Evolutionary conservation across 164 flowering plant genomes (phyloP).

Genomic region (Annona squamosa): DNA sequence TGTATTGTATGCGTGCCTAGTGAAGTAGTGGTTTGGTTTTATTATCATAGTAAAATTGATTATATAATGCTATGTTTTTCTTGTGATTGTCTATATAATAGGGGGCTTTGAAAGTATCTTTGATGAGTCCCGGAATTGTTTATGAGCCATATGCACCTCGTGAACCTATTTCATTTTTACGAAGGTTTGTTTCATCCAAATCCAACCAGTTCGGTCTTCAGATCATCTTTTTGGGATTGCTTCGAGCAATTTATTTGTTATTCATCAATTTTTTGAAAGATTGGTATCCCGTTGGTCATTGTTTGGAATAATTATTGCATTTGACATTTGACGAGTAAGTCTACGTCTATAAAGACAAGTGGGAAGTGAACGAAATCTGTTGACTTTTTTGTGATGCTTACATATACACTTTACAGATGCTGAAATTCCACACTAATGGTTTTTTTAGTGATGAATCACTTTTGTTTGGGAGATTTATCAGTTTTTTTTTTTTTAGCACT

Average conservation of each 20-base stretch:
- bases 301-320: too few species aligned
- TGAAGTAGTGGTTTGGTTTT: background rate
- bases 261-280: too few species aligned
- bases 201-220: background rate
- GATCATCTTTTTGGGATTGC: conserved; percentile 1
- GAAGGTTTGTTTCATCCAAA: conserved; percentile 42
- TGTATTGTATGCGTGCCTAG: background rate
- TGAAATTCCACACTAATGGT: too few species aligned
- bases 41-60: background rate
- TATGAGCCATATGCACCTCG: conserved; percentile 90
- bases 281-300: too few species aligned
- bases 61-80: background rate
- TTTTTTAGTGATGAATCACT: background rate
- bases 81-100: conserved; percentile 21
- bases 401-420: too few species aligned
- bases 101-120: conserved; percentile 61
- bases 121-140: conserved; percentile 81
- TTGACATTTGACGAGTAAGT: background rate
- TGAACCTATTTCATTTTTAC: conserved; percentile 61
- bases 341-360: background rate
- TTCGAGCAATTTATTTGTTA: background rate
- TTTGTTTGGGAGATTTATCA: background rate
- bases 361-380: background rate
- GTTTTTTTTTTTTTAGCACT: background rate
- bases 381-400: too few species aligned